Evolutionary conservation across 805 yeast species (phyloP), one percentile per base, ranked within the genome.

Genomic region (fission yeast (Schizosaccharomyces pombe)): DNA sequence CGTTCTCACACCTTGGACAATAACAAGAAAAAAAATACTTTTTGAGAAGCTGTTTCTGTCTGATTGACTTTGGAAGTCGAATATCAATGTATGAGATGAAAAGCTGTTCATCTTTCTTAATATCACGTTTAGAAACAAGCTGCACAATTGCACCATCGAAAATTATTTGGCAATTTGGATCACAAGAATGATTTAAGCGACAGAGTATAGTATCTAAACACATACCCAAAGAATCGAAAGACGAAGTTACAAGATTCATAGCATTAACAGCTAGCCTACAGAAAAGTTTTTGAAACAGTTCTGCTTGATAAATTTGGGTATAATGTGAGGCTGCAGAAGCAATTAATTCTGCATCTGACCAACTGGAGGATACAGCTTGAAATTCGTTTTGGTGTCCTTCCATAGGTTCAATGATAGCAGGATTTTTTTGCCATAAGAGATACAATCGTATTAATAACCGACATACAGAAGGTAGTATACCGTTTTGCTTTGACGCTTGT

Each of bases 51-150:
- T 29, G 30, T 8, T 40, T 22, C 14, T 30, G 43, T 14, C 59
- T 53, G 3, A 40, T 16, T 3, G 52, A 52, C 9, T 29, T 22
- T 3, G 58, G 53, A 33, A 52, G 33, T n/a, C 56, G 55, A 43
- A 52, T 47, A 30, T 57, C 59, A 28, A 54, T 56, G 53, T 58
- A 58, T 11, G 59, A 54, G 11, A 58, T 56, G 22, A 52, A 34
- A 22, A 58, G 16, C 28, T 57, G 58, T 37, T 58, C 60, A 47
- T 54, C 55, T 9, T 34, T 29, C 26, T n/a, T 29, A 22, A 58
- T 54, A 14, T 49, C 34, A 4, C 57, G 43, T 24, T 37, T 30
- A 1, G 59, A 28, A 16, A 43, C 49, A 8, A 43, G 30, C 11
- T 14, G 19, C 14, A 29, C 49, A 22, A 16, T 19, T 14, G 30